A percentile compares a stretch with the other conserved stretches of the same genome.
Evolutionary conservation across 805 yeast species (phyloP).

Genomic region (Ogataea pini): DNA sequence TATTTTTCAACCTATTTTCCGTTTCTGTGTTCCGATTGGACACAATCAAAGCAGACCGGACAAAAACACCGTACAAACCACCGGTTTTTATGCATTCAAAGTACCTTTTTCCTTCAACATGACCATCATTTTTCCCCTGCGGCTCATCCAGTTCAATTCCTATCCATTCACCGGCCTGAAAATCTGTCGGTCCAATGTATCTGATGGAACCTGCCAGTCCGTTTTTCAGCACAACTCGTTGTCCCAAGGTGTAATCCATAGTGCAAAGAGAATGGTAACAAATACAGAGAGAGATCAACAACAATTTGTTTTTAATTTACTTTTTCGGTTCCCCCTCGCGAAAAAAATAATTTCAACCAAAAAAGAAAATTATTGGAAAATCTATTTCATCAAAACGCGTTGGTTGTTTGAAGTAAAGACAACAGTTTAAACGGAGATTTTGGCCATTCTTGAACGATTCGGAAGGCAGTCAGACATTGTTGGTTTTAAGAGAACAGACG

Average conservation of each 20-base stretch:
- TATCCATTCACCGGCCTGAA: slow-evolving; percentile 61
- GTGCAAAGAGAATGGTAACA: not conserved
- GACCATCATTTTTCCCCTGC: slow-evolving; percentile 51
- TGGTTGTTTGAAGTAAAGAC: not conserved
- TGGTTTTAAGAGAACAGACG: not conserved
- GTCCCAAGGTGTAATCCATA: slow-evolving; percentile 13
- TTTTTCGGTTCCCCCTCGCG: not conserved
- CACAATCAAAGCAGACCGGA: slow-evolving; percentile 39
- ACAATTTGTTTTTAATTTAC: not conserved
- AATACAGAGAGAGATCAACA: not conserved
- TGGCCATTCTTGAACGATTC: too few relatives aligned
- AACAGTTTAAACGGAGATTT: not conserved
- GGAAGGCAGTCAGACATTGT: too few relatives aligned
- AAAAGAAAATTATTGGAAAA: not conserved
- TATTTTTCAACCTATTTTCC: slow-evolving; percentile 24
- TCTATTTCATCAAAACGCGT: slow-evolving; percentile 4
- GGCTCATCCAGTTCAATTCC: slow-evolving; percentile 47
- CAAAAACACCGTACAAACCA: slow-evolving; percentile 50
- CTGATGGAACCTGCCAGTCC: slow-evolving; percentile 47
- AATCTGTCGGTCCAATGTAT: slow-evolving; percentile 54
- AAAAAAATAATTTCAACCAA: not conserved
- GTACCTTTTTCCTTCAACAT: slow-evolving; percentile 45
- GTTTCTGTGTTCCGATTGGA: not conserved
- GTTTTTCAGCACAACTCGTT: slow-evolving; percentile 38
- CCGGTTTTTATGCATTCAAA: slow-evolving; percentile 38